A percentile compares a stretch with the other conserved stretches of the same genome.
Evolutionary conservation across 1,139 yeast genomes (phyloP).

Genomic region (Trichomonascaceae sp.): DNA sequence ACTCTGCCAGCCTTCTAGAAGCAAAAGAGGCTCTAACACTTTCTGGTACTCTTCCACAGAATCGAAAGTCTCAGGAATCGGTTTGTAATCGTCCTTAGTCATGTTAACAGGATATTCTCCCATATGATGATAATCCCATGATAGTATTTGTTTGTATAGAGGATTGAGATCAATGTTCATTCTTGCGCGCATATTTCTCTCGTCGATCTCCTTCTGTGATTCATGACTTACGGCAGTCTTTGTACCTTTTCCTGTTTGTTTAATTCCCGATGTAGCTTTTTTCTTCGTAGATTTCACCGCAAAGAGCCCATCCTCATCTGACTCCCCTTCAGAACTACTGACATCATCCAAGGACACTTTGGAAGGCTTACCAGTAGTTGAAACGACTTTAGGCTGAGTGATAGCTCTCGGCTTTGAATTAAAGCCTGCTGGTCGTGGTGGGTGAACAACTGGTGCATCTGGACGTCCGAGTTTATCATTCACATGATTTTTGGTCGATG

Average conservation of each 20-base stretch:
- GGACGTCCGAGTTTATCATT: slow-evolving; percentile 8
- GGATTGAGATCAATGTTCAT: slow-evolving; percentile 74
- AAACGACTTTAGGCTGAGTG: neutral
- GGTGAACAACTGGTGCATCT: slow-evolving; percentile 32
- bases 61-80: slow-evolving; percentile 44
- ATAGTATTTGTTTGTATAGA: slow-evolving; percentile 59
- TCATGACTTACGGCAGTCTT: neutral
- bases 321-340: slow-evolving; percentile 7
- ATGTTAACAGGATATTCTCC: slow-evolving; percentile 48
- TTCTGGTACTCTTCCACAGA: slow-evolving; percentile 59
- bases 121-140: slow-evolving; percentile 66
- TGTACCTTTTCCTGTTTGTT: neutral
- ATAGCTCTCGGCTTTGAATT: slow-evolving; percentile 34
- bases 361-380: neutral
- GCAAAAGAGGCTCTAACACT: slow-evolving; percentile 69
- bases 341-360: neutral
- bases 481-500: slow-evolving; percentile 11
- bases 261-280: neutral
- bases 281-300: slow-evolving; percentile 2
- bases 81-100: slow-evolving; percentile 27
- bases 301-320: slow-evolving; percentile 10
- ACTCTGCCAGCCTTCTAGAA: slow-evolving; percentile 93
- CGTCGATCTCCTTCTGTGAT: slow-evolving; percentile 49
- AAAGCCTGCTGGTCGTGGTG: slow-evolving; percentile 83
- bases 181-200: slow-evolving; percentile 72